Conservation (phyloP, 768 basidiomycete species). For the Paxillus ammoniavirescens region DNA sequence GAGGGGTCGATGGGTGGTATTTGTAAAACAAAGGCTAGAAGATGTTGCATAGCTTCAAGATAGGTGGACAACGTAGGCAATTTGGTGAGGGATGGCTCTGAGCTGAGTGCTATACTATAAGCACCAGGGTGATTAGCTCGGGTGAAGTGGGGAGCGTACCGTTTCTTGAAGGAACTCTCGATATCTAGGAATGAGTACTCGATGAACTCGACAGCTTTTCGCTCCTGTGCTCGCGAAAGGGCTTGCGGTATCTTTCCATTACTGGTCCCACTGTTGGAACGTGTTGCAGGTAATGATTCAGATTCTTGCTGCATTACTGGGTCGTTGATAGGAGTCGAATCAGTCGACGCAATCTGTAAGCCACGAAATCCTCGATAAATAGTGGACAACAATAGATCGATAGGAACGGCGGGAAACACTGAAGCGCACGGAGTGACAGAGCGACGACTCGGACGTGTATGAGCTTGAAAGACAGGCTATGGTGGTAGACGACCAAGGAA, state of each 20-base stretch:
- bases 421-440: no score
- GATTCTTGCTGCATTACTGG: not conserved
- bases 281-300: not conserved
- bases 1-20: constrained; percentile 76
- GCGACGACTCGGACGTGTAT: no score
- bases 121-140: no score
- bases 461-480: no score
- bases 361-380: constrained; percentile 10
- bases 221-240: constrained; percentile 57
- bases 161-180: constrained; percentile 71
- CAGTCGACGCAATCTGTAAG: not conserved
- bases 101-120: constrained; percentile 12
- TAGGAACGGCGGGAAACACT: no score
- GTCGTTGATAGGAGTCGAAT: no score
- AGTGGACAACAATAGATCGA: constrained; percentile 12
- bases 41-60: constrained; percentile 51
- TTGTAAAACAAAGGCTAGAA: constrained; percentile 64
- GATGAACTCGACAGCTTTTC: constrained; percentile 59
- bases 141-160: constrained; percentile 48
- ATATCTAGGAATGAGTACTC: constrained; percentile 65
- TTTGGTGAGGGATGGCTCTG: constrained; percentile 40
- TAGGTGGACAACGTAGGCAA: constrained; percentile 60
- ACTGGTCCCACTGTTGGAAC: not conserved
- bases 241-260: constrained; percentile 20
- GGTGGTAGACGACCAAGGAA: no score